Conservation (phyloP, 805 yeast species). For the Candida insectalens region DNA sequence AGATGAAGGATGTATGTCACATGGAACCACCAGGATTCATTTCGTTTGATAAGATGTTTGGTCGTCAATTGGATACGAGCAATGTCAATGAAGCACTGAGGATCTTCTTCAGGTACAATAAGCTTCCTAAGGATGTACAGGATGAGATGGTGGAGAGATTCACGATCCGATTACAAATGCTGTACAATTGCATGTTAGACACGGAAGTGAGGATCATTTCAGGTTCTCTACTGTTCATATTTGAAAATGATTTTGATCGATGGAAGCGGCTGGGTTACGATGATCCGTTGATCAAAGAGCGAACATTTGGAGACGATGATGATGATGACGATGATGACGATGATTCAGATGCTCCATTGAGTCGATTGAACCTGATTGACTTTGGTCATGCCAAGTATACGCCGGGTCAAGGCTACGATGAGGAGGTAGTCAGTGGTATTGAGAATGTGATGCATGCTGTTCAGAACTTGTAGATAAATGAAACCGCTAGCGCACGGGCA, state of each 20-base stretch:
- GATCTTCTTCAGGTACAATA: slow-evolving; percentile 33
- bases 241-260: slow-evolving; percentile 52
- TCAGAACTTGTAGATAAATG: slow-evolving; percentile 14
- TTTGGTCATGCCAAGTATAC: slow-evolving; percentile 76
- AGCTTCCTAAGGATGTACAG: slow-evolving; percentile 23
- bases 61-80: slow-evolving; percentile 42
- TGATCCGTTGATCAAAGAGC: slow-evolving; percentile 26
- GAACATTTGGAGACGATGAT: slow-evolving; percentile 17
- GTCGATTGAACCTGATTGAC: slow-evolving; percentile 66
- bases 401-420: slow-evolving; percentile 62
- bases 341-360: slow-evolving; percentile 29
- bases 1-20: slow-evolving; percentile 7
- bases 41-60: slow-evolving; percentile 58
- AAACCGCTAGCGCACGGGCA: background rate
- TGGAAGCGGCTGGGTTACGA: slow-evolving; percentile 37
- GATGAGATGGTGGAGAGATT: slow-evolving; percentile 34
- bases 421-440: slow-evolving; percentile 59
- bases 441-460: slow-evolving; percentile 45
- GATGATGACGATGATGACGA: slow-evolving; percentile 20
- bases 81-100: slow-evolving; percentile 36
- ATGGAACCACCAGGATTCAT: slow-evolving; percentile 29
- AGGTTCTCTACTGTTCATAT: slow-evolving; percentile 63
- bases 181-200: slow-evolving; percentile 55
- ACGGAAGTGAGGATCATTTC: slow-evolving; percentile 60
- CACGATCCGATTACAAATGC: slow-evolving; percentile 48